Evolutionary conservation across 257 asterid species (phyloP), one percentile per base, ranked within the genome.

Genomic region (Solanum rostratum): DNA sequence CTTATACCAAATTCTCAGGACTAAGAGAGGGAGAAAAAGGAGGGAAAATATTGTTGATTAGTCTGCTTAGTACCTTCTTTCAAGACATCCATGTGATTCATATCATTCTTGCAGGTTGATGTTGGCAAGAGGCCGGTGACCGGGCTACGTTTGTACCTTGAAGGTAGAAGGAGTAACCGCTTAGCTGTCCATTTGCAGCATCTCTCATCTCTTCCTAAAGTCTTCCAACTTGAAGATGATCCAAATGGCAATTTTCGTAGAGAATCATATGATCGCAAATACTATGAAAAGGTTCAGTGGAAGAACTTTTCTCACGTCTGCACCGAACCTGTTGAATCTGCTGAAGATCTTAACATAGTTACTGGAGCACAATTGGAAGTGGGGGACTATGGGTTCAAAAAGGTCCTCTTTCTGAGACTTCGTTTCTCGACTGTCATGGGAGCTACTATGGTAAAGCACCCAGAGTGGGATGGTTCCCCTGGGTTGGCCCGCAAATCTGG

Each of bases 401-500:
- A 95, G 85, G 91, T 96, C 84, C 95, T 96, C 62, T 91, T 92
- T 87, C 91, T 96, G 13, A 89, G 93, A 12, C 93, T 95, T 78
- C 92, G 90, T 37, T 96, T 93, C 93, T 92, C 95, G 69, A 90
- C 92, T 41, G 99, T 95, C 19, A 45, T 87, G 83, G 97, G 97
- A 46, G 97, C 98, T 50, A 78, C 94, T 22, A 80, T 85, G 5
- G 96, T 92, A 11, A 97, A 92, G 87, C 87, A 88, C 13, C 93
- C 99, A 7, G 99, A 97, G 87, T 97, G 99, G 99, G 99, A 97
- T 68, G 98, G 98, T 29, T 95, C 99, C 46, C 96, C 97, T 1
- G 98, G 94, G 22, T 80, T 95, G 87, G 97, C 92, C 24, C 96
- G 98, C 79, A 97, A 97, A 89, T 97, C 99, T 39, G 99, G 99